phyloP scores from a whole-genome alignment of 1,284 basidiomycete genomes.

The Microbotryomycetes sp. region DNA sequence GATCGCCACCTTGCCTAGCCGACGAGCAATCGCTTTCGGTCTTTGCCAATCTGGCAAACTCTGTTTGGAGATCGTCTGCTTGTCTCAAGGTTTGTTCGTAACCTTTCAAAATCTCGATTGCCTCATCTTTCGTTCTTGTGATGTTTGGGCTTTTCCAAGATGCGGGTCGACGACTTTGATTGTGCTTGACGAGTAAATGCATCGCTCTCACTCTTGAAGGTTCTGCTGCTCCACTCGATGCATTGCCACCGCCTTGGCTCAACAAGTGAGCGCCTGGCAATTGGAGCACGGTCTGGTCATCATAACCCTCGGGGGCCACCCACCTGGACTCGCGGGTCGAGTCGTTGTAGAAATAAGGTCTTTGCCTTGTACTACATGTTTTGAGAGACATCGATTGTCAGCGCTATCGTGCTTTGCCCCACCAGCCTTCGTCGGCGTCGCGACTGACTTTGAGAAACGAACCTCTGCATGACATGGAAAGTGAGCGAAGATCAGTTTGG shows the following conservation, averaged over 20 bases:
- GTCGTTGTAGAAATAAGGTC: conserved; percentile 86
- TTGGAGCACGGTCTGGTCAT: conserved; percentile 54
- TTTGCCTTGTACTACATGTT: no score
- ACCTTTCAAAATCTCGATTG: conserved; percentile 63
- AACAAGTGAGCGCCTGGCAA: conserved; percentile 63
- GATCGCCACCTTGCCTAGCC: conserved; percentile 69
- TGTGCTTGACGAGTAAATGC: conserved; percentile 91
- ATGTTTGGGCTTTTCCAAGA: conserved; percentile 78
- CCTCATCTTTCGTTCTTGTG: conserved; percentile 53
- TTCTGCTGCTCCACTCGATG: conserved; percentile 27
- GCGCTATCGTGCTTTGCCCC: no score
- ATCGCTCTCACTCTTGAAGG: conserved; percentile 71
- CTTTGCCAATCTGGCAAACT: conserved; percentile 66
- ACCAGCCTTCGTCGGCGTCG: no score
- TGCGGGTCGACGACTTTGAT: conserved; percentile 73
- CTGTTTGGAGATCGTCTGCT: conserved; percentile 43
- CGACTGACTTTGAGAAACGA: conserved; percentile 72
- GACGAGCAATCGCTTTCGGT: conserved; percentile 82
- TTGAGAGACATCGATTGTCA: no score
- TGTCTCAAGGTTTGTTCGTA: conserved; percentile 49
- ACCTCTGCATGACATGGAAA: conserved; percentile 50
- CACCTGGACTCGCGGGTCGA: conserved; percentile 68
- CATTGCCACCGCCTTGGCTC: conserved; percentile 36
- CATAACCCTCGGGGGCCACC: conserved; percentile 67
- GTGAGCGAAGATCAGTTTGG: background rate